Evolutionary conservation across 768 basidiomycete species (phyloP).

Genomic region (Kockovaella imperatae): DNA sequence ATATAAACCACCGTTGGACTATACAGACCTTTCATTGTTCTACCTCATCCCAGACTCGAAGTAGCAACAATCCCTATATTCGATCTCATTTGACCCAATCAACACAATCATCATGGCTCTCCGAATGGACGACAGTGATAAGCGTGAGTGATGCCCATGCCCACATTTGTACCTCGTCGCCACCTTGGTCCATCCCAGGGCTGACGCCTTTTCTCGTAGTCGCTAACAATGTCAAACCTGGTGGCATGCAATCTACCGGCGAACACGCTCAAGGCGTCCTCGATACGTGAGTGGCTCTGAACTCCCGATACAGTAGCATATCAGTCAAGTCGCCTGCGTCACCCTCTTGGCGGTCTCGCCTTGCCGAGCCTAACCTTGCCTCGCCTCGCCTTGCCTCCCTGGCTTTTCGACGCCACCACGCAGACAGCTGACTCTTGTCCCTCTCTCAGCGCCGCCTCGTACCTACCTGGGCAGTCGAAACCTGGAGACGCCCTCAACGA

Average conservation of each 20-base stretch:
- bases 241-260: neutral
- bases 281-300: neutral
- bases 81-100: neutral
- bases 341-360: neutral
- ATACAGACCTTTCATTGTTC: neutral
- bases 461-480: conserved; percentile 14
- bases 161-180: neutral
- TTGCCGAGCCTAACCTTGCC: neutral
- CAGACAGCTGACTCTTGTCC: too few species aligned
- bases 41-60: neutral
- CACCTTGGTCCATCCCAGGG: neutral
- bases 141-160: neutral
- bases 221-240: too few species aligned
- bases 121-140: neutral
- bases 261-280: neutral
- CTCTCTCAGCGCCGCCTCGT: conserved; percentile 8
- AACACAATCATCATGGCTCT: neutral
- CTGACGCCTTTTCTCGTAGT: conserved; percentile 2
- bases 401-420: too few species aligned
- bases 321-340: neutral
- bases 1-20: neutral
- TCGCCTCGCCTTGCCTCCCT: too few species aligned
- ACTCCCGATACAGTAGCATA: neutral
- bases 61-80: neutral
- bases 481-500: conserved; percentile 6